Evolutionary conservation across 441 rosid genomes (phyloP).

Genomic region (Populus hybrid): DNA sequence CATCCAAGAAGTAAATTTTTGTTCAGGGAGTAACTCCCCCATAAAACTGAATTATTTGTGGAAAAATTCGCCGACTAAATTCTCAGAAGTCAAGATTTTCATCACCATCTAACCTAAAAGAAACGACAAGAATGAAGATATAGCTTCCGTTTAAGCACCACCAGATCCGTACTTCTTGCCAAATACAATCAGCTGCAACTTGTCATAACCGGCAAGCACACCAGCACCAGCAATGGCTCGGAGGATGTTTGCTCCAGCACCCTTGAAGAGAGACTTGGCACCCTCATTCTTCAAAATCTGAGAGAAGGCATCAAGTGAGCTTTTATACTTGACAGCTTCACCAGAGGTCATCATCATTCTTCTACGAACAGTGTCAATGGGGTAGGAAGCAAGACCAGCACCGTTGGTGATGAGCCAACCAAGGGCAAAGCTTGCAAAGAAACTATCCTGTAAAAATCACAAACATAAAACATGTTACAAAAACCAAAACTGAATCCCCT

Average conservation of each 20-base stretch:
- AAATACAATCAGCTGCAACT: constrained; percentile 70
- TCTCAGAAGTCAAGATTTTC: constrained; percentile 26
- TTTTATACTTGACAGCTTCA: constrained; percentile 89
- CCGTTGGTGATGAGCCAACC: constrained; percentile 95
- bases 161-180: constrained; percentile 92
- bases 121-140: neutral
- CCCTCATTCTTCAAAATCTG: constrained; percentile 88
- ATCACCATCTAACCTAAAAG: constrained; percentile 28
- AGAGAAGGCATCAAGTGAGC: constrained; percentile 69
- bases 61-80: constrained; percentile 18
- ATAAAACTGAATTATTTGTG: constrained; percentile 27
- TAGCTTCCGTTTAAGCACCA: constrained; percentile 35
- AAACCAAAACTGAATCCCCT: neutral
- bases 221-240: constrained; percentile 97
- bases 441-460: constrained; percentile 61
- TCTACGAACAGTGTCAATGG: constrained; percentile 89
- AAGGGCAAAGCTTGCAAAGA: constrained; percentile 83
- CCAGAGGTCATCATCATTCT: constrained; percentile 99
- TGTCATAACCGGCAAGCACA: constrained; percentile 92
- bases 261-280: constrained; percentile 84
- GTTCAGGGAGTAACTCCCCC: constrained; percentile 29
- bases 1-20: constrained; percentile 22
- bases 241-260: constrained; percentile 94
- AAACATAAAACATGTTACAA: neutral
- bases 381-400: constrained; percentile 91